A percentile compares a stretch with the other conserved stretches of the same genome.
These are phyloP conservation scores for Penicillium verrucosum DNA, from an alignment of 2,329 filamentous ascomycete species.

Conservation along the genomic window DNA sequence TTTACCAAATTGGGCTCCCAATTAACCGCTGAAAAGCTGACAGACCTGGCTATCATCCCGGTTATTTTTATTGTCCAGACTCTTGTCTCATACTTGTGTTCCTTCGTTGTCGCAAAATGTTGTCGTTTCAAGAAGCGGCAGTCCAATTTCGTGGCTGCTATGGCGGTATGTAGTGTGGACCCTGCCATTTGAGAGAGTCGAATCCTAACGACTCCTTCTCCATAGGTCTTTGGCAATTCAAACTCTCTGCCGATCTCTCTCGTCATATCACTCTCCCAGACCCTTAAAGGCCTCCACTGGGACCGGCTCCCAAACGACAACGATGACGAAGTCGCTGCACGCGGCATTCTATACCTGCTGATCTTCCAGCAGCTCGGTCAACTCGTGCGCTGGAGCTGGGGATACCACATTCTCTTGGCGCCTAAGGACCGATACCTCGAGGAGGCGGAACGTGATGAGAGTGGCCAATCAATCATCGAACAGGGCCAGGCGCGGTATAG, in stretches of 20 bases:
- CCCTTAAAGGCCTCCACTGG: slow-evolving; percentile 89
- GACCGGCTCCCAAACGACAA: slow-evolving; percentile 86
- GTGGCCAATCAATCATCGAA: slow-evolving; percentile 33
- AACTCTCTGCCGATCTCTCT: slow-evolving; percentile 97
- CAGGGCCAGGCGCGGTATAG: slow-evolving; percentile 41
- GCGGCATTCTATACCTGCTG: slow-evolving; percentile 90
- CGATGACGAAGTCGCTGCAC: slow-evolving; percentile 87
- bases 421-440: slow-evolving; percentile 62
- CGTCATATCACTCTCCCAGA: slow-evolving; percentile 89
- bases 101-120: slow-evolving; percentile 65
- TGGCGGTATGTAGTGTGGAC: slow-evolving; percentile 61
- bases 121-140: slow-evolving; percentile 82
- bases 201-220: background rate
- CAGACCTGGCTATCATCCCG: slow-evolving; percentile 91
- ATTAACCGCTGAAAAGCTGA: slow-evolving; percentile 83
- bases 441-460: slow-evolving; percentile 38
- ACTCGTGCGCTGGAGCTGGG: slow-evolving; percentile 95
- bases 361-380: slow-evolving; percentile 98
- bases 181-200: background rate
- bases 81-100: slow-evolving; percentile 75
- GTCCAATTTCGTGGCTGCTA: slow-evolving; percentile 91
- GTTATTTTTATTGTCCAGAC: slow-evolving; percentile 89
- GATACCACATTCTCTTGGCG: slow-evolving; percentile 89
- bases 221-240: slow-evolving; percentile 86
- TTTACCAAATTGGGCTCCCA: slow-evolving; percentile 97